These are phyloP conservation scores for Eimeria maxima DNA, from an alignment of 169 alveolate species.

Conservation along the genomic window DNA sequence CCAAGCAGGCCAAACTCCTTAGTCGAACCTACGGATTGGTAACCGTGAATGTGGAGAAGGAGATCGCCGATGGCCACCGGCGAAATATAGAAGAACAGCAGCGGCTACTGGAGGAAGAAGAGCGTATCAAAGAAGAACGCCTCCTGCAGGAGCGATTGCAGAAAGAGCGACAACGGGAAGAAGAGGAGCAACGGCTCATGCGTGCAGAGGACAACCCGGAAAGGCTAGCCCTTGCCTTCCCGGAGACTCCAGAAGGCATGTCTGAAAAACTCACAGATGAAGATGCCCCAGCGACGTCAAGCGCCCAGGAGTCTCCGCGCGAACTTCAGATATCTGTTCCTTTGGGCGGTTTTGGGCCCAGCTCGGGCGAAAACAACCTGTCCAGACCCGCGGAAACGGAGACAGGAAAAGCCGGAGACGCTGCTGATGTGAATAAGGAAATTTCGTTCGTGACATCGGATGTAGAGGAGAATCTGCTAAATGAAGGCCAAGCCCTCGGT, in stretches of 20 bases:
- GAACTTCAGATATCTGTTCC: neutral
- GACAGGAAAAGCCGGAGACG: neutral
- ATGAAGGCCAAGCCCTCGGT: conserved; percentile 72
- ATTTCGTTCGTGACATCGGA: neutral
- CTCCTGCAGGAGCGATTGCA: conserved; percentile 42
- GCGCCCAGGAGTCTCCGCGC: neutral
- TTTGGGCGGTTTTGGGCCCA: neutral
- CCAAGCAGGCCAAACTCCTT: conserved; percentile 58
- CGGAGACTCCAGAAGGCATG: neutral
- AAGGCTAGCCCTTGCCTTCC: conserved; percentile 11
- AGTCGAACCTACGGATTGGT: conserved; percentile 55
- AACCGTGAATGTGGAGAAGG: conserved; percentile 25
- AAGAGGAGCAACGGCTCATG: conserved; percentile 46
- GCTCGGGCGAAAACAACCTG: neutral
- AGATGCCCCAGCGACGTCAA: neutral
- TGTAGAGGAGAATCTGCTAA: conserved; percentile 28
- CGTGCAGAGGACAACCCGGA: conserved; percentile 37
- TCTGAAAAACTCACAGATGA: neutral
- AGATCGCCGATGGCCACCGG: conserved; percentile 58
- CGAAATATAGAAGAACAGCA: conserved; percentile 29
- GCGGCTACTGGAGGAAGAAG: conserved; percentile 35
- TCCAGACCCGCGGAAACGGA: neutral
- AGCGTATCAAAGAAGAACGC: conserved; percentile 16
- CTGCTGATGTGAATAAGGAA: neutral
- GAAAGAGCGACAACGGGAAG: conserved; percentile 44